phyloP scores from a whole-genome alignment of 2,329 filamentous ascomycete genomes.

The Apiospora phragmitis region DNA sequence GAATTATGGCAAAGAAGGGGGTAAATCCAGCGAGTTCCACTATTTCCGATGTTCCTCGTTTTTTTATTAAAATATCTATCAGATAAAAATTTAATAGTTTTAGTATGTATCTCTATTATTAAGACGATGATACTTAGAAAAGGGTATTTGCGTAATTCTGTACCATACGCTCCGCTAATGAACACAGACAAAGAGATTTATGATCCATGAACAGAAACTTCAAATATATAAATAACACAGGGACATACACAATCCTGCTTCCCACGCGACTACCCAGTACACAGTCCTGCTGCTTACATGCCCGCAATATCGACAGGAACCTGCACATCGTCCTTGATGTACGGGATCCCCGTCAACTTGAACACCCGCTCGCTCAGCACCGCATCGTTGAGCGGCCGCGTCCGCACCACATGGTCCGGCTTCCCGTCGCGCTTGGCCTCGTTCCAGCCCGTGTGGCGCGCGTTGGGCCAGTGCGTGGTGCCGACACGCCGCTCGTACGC shows the following conservation, averaged over 20 bases:
- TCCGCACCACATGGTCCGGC: constrained; percentile 34
- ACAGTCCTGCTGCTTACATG: not conserved
- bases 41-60: too few species aligned
- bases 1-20: too few species aligned
- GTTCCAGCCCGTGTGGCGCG: constrained; percentile 24
- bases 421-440: constrained; percentile 23
- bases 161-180: too few species aligned
- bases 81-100: too few species aligned
- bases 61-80: too few species aligned
- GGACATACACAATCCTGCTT: too few species aligned
- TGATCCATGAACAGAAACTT: not conserved
- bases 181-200: too few species aligned
- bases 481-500: constrained; percentile 39
- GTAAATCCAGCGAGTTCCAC: too few species aligned
- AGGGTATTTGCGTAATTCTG: too few species aligned
- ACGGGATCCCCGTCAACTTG: constrained; percentile 49
- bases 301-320: not conserved
- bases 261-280: too few species aligned
- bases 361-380: constrained; percentile 41
- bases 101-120: too few species aligned
- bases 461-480: constrained; percentile 45
- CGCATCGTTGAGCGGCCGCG: constrained; percentile 40
- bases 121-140: too few species aligned
- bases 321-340: constrained; percentile 23
- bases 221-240: not conserved